These are phyloP conservation scores for Amauroascus niger DNA, from an alignment of 2,329 filamentous ascomycete genomes.

Conservation along the genomic window DNA sequence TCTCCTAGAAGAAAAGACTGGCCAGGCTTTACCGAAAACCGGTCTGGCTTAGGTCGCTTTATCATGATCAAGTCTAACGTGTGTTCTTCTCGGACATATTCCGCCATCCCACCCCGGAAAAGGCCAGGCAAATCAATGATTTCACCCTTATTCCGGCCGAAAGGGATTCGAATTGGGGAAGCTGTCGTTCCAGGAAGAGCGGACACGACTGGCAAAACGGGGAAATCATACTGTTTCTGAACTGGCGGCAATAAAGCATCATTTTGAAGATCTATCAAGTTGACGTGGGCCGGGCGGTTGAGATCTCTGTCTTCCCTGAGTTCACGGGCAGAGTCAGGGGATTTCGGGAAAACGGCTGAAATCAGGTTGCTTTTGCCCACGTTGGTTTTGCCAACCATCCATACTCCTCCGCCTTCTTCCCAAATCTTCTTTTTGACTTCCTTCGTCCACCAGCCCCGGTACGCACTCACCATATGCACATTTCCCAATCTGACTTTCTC, in stretches of 20 bases:
- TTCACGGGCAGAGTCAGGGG: conserved; percentile 33
- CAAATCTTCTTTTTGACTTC: conserved; percentile 78
- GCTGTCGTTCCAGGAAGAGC: conserved; percentile 86
- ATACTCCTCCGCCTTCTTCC: conserved; percentile 71
- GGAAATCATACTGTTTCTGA: conserved; percentile 63
- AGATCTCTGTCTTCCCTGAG: background rate
- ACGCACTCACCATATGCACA: conserved; percentile 74
- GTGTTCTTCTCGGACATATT: conserved; percentile 58
- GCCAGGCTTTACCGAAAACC: conserved; percentile 60
- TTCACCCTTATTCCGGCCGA: conserved; percentile 76
- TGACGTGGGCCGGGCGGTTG: background rate
- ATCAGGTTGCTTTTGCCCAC: conserved; percentile 94
- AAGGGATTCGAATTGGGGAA: conserved; percentile 86
- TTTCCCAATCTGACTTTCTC: conserved; percentile 75
- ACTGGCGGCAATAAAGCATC: conserved; percentile 62
- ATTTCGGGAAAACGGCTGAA: conserved; percentile 73
- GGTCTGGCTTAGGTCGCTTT: conserved; percentile 61
- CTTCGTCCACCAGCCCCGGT: conserved; percentile 82
- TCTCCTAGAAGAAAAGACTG: conserved; percentile 79
- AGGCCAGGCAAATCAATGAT: conserved; percentile 87
- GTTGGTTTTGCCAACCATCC: conserved; percentile 97
- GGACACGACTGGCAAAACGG: conserved; percentile 76
- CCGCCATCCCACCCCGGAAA: conserved; percentile 60
- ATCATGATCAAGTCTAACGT: conserved; percentile 68
- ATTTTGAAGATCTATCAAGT: conserved; percentile 15